These are phyloP conservation scores for Vigna angularis DNA, from an alignment of 306 rosid genomes.

Conservation along the genomic window DNA sequence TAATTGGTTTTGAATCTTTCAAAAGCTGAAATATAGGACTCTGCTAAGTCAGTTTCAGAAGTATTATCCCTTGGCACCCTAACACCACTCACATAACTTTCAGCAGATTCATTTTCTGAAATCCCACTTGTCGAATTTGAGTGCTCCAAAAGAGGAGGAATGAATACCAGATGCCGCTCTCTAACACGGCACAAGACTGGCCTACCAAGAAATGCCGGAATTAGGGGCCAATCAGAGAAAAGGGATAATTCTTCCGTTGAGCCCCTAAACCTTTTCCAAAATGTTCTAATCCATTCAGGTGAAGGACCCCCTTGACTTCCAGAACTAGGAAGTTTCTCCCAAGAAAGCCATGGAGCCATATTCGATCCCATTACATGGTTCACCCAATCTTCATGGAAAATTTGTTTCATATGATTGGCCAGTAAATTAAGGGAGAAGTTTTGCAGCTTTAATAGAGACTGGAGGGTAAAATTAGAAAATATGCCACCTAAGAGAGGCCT, in stretches of 20 bases:
- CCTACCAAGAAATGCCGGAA: constrained; percentile 97
- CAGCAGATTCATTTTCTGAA: constrained; percentile 57
- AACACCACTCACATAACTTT: constrained; percentile 45
- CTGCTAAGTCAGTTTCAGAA: constrained; percentile 59
- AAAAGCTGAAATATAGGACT: constrained; percentile 68
- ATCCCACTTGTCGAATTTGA: constrained; percentile 44
- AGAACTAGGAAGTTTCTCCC: constrained; percentile 77
- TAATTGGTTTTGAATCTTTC: constrained; percentile 62
- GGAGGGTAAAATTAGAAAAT: constrained; percentile 63
- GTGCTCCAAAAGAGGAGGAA: constrained; percentile 71
- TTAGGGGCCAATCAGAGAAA: constrained; percentile 93
- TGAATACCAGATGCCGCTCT: constrained; percentile 79
- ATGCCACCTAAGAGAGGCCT: constrained; percentile 71
- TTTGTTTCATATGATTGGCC: constrained; percentile 77
- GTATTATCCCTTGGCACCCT: constrained; percentile 42
- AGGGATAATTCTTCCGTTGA: constrained; percentile 68
- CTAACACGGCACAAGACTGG: constrained; percentile 90
- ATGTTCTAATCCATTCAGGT: constrained; percentile 86
- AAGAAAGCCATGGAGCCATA: constrained; percentile 95
- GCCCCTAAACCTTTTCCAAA: constrained; percentile 76
- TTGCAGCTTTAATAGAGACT: constrained; percentile 66
- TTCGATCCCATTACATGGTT: constrained; percentile 79
- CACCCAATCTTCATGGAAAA: constrained; percentile 89
- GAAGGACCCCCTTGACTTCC: constrained; percentile 88
- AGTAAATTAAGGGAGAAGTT: constrained; percentile 75